Conservation (phyloP, 306 rosid genomes). For the Trichosanthes truncata region DNA sequence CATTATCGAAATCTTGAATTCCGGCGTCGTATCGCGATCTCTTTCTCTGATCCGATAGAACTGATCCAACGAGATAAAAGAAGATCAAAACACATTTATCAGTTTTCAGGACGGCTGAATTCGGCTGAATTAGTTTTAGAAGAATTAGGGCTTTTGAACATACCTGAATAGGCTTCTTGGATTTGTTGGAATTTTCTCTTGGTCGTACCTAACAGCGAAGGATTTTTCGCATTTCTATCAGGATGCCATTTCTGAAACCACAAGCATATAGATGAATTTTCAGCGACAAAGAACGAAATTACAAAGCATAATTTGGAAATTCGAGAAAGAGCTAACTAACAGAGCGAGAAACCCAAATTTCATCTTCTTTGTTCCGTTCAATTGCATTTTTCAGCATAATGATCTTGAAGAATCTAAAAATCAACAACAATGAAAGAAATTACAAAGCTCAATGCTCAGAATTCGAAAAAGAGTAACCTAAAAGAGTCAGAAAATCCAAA, state of each 20-base stretch:
- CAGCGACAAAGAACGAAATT: neutral
- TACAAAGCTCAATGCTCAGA: neutral
- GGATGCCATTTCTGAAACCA: slow-evolving; percentile 77
- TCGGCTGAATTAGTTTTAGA: neutral
- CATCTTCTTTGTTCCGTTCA: neutral
- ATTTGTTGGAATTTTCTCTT: slow-evolving; percentile 61
- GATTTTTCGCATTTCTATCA: slow-evolving; percentile 53
- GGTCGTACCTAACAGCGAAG: slow-evolving; percentile 48
- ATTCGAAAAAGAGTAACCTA: neutral
- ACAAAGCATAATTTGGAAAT: neutral
- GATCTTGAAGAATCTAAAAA: neutral
- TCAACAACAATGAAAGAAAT: neutral
- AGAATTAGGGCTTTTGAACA: neutral
- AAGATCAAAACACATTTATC: neutral
- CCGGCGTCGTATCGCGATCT: slow-evolving; percentile 60
- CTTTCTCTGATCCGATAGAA: slow-evolving; percentile 54
- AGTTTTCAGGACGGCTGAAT: neutral
- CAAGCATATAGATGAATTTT: neutral
- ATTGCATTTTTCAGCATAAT: neutral
- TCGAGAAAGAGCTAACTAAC: neutral
- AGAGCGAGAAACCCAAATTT: neutral
- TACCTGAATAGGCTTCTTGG: slow-evolving; percentile 86
- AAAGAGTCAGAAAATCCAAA: neutral
- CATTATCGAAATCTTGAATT: slow-evolving; percentile 46
- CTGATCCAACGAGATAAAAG: slow-evolving; percentile 16